Conservation (phyloP, 2,329 filamentous ascomycete genomes). For the Colletotrichum liaoningense region DNA sequence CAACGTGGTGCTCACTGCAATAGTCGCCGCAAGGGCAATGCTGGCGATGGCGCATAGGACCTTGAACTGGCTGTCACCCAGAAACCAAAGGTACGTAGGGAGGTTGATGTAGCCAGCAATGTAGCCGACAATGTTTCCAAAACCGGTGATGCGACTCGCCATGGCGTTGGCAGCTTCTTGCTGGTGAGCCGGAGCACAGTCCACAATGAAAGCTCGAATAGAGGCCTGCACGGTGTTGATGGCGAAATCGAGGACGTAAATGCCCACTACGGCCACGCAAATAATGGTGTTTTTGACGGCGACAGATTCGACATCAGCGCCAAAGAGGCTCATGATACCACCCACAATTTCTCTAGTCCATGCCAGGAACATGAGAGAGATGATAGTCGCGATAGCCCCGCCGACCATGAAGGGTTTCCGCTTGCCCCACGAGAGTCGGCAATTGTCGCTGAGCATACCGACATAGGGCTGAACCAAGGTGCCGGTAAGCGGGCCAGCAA, state of each 20-base stretch:
- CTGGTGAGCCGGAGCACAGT: conserved; percentile 91
- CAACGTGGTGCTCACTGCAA: conserved; percentile 75
- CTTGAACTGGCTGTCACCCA: conserved; percentile 93
- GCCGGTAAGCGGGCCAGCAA: conserved; percentile 82
- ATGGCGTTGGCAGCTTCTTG: conserved; percentile 95
- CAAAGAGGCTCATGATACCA: conserved; percentile 76
- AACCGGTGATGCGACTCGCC: conserved; percentile 86
- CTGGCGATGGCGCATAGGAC: conserved; percentile 89
- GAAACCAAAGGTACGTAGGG: conserved; percentile 78
- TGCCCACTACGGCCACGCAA: conserved; percentile 82
- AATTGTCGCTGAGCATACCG: conserved; percentile 84
- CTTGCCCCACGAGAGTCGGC: conserved; percentile 79
- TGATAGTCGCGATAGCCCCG: conserved; percentile 74
- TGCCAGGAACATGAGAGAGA: conserved; percentile 76
- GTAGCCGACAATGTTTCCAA: conserved; percentile 93
- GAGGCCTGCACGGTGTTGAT: conserved; percentile 98
- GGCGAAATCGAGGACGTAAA: conserved; percentile 92
- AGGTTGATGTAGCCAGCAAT: conserved; percentile 87
- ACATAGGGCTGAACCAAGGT: conserved; percentile 85
- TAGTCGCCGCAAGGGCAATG: conserved; percentile 75
- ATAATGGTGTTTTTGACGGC: conserved; percentile 76
- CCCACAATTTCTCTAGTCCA: conserved; percentile 81
- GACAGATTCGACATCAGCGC: conserved; percentile 72
- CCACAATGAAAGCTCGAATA: conserved; percentile 91
- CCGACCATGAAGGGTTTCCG: conserved; percentile 84